A percentile compares a stretch with the other conserved stretches of the same genome.
These are phyloP conservation scores for Drechmeria coniospora DNA, from an alignment of 2,329 filamentous ascomycete genomes.

Conservation along the genomic window DNA sequence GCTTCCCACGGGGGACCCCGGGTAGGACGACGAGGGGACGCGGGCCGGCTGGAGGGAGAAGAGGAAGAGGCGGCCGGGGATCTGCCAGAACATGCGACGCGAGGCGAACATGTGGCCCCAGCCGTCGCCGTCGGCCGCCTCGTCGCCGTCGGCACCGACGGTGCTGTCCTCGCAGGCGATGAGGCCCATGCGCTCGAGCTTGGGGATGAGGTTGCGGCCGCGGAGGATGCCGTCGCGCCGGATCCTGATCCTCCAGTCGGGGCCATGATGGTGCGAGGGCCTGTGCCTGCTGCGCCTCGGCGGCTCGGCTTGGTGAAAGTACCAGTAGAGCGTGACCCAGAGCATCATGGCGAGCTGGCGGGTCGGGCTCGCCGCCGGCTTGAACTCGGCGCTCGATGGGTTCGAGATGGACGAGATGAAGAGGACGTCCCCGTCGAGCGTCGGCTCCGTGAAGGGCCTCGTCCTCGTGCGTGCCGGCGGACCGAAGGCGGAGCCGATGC, in stretches of 20 bases:
- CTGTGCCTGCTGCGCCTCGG: too few species aligned
- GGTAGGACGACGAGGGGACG: slow-evolving; percentile 17
- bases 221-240: slow-evolving; percentile 79
- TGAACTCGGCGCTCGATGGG: slow-evolving; percentile 66
- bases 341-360: slow-evolving; percentile 93
- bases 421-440: slow-evolving; percentile 61
- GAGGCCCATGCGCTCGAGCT: slow-evolving; percentile 86
- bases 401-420: slow-evolving; percentile 89
- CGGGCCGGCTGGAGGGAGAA: slow-evolving; percentile 59
- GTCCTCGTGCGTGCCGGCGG: too few species aligned
- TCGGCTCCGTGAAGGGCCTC: slow-evolving; percentile 49
- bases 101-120: slow-evolving; percentile 77
- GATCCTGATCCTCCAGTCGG: slow-evolving; percentile 77
- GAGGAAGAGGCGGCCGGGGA: slow-evolving; percentile 73
- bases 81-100: slow-evolving; percentile 77
- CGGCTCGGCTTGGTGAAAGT: slow-evolving; percentile 83
- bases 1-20: slow-evolving; percentile 36
- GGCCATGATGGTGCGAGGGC: too few species aligned
- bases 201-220: slow-evolving; percentile 67
- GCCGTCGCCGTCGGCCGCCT: slow-evolving; percentile 43
- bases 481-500: slow-evolving; percentile 9
- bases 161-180: slow-evolving; percentile 61
- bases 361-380: slow-evolving; percentile 64
- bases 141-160: slow-evolving; percentile 50
- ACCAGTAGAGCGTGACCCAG: slow-evolving; percentile 91